Percentiles rank a stretch among this genome's conserved stretches.
These are phyloP conservation scores for Dioszegia hungarica DNA, from an alignment of 768 basidiomycete species.

Conservation along the genomic window DNA sequence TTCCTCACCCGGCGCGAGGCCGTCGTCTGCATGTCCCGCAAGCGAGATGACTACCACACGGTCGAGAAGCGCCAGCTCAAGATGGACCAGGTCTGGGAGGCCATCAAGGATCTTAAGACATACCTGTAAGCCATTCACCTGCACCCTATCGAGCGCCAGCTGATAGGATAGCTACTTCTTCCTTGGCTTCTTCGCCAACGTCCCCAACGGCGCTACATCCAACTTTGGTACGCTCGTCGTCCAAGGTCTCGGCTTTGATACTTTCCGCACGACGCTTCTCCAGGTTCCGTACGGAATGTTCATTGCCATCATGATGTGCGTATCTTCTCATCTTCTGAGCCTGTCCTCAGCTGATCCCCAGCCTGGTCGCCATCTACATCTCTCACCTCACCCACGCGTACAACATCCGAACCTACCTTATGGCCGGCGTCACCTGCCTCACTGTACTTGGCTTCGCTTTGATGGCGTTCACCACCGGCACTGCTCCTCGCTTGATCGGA, in stretches of 20 bases:
- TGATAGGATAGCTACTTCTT: conserved; percentile 45
- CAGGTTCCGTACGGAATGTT: conserved; percentile 38
- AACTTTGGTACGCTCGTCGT: conserved; percentile 37
- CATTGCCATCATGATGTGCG: conserved; percentile 28
- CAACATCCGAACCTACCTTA: conserved; percentile 35
- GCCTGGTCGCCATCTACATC: conserved; percentile 22
- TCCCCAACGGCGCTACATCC: conserved; percentile 39
- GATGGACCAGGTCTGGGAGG: conserved; percentile 34
- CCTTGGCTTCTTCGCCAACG: conserved; percentile 42
- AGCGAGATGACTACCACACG: conserved; percentile 45
- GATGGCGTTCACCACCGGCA: conserved; percentile 32
- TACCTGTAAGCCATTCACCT: conserved; percentile 33
- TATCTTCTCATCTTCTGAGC: background rate
- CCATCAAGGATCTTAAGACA: conserved; percentile 35
- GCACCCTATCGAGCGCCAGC: too few relatives aligned
- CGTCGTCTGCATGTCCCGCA: conserved; percentile 41
- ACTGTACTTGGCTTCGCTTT: conserved; percentile 34
- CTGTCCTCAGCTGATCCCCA: background rate
- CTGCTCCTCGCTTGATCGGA: conserved; percentile 24
- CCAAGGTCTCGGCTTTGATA: conserved; percentile 27
- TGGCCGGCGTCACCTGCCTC: conserved; percentile 28
- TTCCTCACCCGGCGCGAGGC: conserved; percentile 42
- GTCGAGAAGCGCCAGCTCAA: conserved; percentile 42
- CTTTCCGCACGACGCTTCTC: conserved; percentile 25
- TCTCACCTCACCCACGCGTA: conserved; percentile 27